Evolutionary conservation across 768 basidiomycete genomes (phyloP), one percentile per base, ranked within the genome.

Genomic region (Kwoniella sp.): DNA sequence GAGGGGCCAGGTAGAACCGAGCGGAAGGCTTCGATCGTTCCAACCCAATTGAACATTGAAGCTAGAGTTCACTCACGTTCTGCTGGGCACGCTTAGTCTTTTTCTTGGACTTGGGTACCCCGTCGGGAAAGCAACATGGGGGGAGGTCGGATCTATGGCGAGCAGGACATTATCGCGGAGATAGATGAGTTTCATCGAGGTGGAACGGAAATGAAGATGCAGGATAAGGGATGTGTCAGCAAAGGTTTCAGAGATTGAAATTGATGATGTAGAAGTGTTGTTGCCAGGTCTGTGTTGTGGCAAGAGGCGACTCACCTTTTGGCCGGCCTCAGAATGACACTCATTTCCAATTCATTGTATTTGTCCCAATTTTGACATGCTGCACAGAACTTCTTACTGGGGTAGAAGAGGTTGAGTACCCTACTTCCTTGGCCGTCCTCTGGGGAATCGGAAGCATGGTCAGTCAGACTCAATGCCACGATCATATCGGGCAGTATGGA

Each of bases 311-410:
- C 85, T 45, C 63, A 93, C 94, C 88, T 89, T 85, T 88, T 96
- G 77, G 97, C 92, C 78, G 98, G 90, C 55, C 92, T 88, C 29
- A 99, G 89, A 55, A 91, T 86, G 66, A 99, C 90, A 23, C 93
- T 93, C 96, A 99, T 99, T 60, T 87, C 87, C 15, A 86, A 84
- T 72, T 92, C 90, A 65, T 98, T 91, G 72, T 89, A 98, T 77
- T 90, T 89, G 77, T 98, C 95, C 93, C 96, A 98, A 83, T 87
- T 83, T 81, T 94, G 94, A 75, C 94, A 92, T 58, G 92, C 85
- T 79, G 94, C 93, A 12, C 89, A 90, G 79, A 98, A 99, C 75
- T 97, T 92, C 28, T 89, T 90, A 3, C 92, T 96, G 3, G 96
- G 96, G 82, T 93, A 97, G 54, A 94, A 94, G 64, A 99, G 94